Percentiles rank a stretch among this genome's conserved stretches.
phyloP scores from a whole-genome alignment of 2,329 filamentous ascomycete genomes.

The Xylariaceae sp. region DNA sequence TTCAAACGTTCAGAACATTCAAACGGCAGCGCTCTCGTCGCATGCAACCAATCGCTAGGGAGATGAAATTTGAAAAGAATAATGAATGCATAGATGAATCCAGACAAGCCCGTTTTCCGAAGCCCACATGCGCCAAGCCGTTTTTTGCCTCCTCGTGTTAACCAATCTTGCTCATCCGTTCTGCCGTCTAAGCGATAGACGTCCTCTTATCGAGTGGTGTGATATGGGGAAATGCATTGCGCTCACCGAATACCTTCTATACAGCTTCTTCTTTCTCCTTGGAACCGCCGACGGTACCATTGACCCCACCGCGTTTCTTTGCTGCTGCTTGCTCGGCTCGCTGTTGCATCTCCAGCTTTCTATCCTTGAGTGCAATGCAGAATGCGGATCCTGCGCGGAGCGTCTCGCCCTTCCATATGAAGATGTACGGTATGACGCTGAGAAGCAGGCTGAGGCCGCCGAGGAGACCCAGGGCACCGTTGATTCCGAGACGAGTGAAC shows the following conservation, averaged over 20 bases:
- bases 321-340: conserved; percentile 37
- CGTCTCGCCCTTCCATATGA: conserved; percentile 50
- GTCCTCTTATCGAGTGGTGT: neutral
- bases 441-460: conserved; percentile 48
- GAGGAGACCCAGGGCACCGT: conserved; percentile 50
- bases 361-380: conserved; percentile 54
- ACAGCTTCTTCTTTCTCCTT: conserved; percentile 6
- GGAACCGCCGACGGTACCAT: neutral
- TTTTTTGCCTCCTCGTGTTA: neutral
- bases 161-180: neutral
- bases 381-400: conserved; percentile 58
- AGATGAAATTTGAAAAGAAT: too few species aligned
- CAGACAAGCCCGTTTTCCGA: too few species aligned
- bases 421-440: conserved; percentile 49
- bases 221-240: neutral
- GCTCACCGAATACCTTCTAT: neutral
- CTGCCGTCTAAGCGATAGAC: neutral
- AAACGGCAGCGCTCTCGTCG: neutral
- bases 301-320: neutral
- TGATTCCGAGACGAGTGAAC: conserved; percentile 45
- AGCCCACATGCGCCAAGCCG: too few species aligned
- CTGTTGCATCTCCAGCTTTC: conserved; percentile 45
- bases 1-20: too few species aligned
- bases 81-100: too few species aligned
- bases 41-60: neutral